phyloP scores from a whole-genome alignment of 441 rosid species.

The Arabidopsis hybrid region DNA sequence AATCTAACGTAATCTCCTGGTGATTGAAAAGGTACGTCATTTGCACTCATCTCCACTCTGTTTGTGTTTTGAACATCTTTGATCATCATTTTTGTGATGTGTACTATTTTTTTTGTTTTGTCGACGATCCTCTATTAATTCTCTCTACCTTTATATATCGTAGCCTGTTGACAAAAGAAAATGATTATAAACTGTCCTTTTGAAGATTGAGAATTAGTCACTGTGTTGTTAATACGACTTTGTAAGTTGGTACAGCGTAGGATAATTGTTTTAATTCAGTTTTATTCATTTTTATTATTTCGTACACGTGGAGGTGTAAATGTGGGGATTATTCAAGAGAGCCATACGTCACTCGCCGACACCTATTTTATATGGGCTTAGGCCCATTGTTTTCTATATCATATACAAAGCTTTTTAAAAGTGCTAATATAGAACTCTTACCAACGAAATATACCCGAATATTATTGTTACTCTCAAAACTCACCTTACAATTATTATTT shows the following conservation, averaged over 20 bases:
- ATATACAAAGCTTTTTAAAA: too few relatives aligned
- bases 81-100: slow-evolving; percentile 22
- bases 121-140: not conserved
- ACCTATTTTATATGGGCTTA: slow-evolving; percentile 1
- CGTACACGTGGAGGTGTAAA: slow-evolving; percentile 30
- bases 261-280: slow-evolving; percentile 25
- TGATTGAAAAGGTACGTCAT: slow-evolving; percentile 23
- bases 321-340: slow-evolving; percentile 3
- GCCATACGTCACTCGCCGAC: slow-evolving; percentile 6
- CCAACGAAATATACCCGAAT: too few relatives aligned
- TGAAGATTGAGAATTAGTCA: slow-evolving; percentile 34
- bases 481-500: too few relatives aligned
- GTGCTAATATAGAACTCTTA: too few relatives aligned
- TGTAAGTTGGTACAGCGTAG: slow-evolving; percentile 41
- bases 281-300: slow-evolving; percentile 4
- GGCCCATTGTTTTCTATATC: not conserved
- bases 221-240: slow-evolving; percentile 34
- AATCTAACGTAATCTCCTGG: slow-evolving; percentile 46
- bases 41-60: slow-evolving; percentile 7
- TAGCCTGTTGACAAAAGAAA: slow-evolving; percentile 5
- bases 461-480: too few relatives aligned
- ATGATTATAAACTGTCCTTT: slow-evolving; percentile 19
- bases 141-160: slow-evolving; percentile 18
- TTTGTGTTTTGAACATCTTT: slow-evolving; percentile 31
- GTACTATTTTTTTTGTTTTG: not conserved